Evolutionary conservation across 2,329 filamentous ascomycete species (phyloP).

Genomic region (Calonectria honghensis): DNA sequence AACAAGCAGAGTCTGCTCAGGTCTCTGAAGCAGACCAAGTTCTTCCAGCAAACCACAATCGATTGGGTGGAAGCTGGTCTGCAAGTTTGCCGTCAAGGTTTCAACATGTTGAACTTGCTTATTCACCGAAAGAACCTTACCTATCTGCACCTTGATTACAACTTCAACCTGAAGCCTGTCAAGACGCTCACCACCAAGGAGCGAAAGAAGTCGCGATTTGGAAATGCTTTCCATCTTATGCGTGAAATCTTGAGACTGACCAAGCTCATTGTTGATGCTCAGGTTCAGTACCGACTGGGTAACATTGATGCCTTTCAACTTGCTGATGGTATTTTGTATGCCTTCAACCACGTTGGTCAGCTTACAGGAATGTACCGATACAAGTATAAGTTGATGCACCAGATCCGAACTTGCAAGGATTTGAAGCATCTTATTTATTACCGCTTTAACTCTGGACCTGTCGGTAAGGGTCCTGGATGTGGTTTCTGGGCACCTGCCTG

Average conservation of each 20-base stretch:
- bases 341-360: constrained; percentile 99
- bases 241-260: constrained; percentile 96
- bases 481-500: constrained; percentile 99
- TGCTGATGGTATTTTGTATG: constrained; percentile 98
- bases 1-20: constrained; percentile 94
- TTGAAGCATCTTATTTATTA: constrained; percentile 99
- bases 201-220: constrained; percentile 98
- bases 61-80: constrained; percentile 99
- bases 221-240: constrained; percentile 99
- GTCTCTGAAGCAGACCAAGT: constrained; percentile 96
- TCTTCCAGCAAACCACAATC: constrained; percentile 99
- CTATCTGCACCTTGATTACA: constrained; percentile 98
- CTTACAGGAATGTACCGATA: constrained; percentile 99
- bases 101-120: constrained; percentile 98
- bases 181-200: constrained; percentile 99
- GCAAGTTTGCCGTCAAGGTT: constrained; percentile 97
- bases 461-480: constrained; percentile 97
- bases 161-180: constrained; percentile 99
- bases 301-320: constrained; percentile 99
- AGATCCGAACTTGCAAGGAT: constrained; percentile 99
- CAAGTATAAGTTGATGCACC: constrained; percentile 99
- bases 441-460: constrained; percentile 96
- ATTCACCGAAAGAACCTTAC: constrained; percentile 99
- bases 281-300: constrained; percentile 96
- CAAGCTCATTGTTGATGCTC: constrained; percentile 98